Evolutionary conservation across 306 rosid genomes (phyloP).

Genomic region (Hippophae gyantsensis): DNA sequence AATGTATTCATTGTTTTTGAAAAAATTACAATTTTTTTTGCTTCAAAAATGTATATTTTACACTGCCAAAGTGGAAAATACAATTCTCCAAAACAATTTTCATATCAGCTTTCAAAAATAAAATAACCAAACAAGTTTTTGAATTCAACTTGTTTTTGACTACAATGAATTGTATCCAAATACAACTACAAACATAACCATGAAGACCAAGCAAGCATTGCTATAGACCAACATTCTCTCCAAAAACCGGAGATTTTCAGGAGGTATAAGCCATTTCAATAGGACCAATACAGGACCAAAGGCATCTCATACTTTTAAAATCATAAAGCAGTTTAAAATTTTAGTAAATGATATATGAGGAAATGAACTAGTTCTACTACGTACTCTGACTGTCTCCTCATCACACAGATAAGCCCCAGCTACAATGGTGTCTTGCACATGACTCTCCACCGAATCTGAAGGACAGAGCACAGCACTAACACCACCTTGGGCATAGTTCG

Average conservation of each 20-base stretch:
- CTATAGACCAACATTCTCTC: background rate
- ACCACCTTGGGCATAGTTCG: constrained; percentile 99
- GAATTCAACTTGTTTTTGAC: too few species aligned
- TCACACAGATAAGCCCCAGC: constrained; percentile 95
- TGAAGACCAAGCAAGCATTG: too few species aligned
- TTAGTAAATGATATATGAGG: too few species aligned
- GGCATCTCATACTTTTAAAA: constrained; percentile 1
- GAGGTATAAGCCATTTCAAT: background rate
- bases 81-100: too few species aligned
- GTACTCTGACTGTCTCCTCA: constrained; percentile 84
- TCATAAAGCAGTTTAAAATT: background rate
- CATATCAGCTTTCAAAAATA: too few species aligned
- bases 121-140: too few species aligned
- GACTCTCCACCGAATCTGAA: constrained; percentile 91
- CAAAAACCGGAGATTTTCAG: background rate
- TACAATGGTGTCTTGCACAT: constrained; percentile 83
- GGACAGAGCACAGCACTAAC: constrained; percentile 91
- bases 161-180: too few species aligned
- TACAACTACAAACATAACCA: too few species aligned
- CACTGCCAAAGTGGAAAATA: too few species aligned
- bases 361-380: constrained; percentile 18
- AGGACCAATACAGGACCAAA: background rate
- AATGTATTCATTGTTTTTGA: too few species aligned
- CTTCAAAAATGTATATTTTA: too few species aligned
- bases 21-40: too few species aligned